Percentiles rank a stretch among this genome's conserved stretches.
Conservation (phyloP, 176 grass and related monocot genomes). For the maize (Zea mays) region Zm-B73-REFERENCE-NAM-5.0 NC_050099.1:245513001-245513500, state of each 20-base stretch:
- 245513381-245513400: not conserved
- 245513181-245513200: slow-evolving; percentile 32
- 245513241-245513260: slow-evolving; percentile 54
- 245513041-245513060: slow-evolving; percentile 50
- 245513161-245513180: slow-evolving; percentile 59
- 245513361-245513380: not conserved
- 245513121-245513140: slow-evolving; percentile 60
- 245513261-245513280: slow-evolving; percentile 27
- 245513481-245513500: too few species aligned
- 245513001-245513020: not conserved
- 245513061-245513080: slow-evolving; percentile 45
- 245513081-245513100: slow-evolving; percentile 66
- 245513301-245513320: slow-evolving; percentile 10
- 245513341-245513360: slow-evolving; percentile 27
- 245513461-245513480: too few species aligned
- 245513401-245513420: slow-evolving; percentile 13
- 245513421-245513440: too few species aligned
- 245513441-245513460: too few species aligned
- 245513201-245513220: slow-evolving; percentile 55
- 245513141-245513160: slow-evolving; percentile 60
- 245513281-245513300: slow-evolving; percentile 21
- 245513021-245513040: slow-evolving; percentile 53
- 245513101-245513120: slow-evolving; percentile 62
- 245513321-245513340: slow-evolving; percentile 8
- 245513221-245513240: slow-evolving; percentile 60